Evolutionary conservation across 2,329 filamentous ascomycete species (phyloP).

Genomic region (Orbilia quercus): DNA sequence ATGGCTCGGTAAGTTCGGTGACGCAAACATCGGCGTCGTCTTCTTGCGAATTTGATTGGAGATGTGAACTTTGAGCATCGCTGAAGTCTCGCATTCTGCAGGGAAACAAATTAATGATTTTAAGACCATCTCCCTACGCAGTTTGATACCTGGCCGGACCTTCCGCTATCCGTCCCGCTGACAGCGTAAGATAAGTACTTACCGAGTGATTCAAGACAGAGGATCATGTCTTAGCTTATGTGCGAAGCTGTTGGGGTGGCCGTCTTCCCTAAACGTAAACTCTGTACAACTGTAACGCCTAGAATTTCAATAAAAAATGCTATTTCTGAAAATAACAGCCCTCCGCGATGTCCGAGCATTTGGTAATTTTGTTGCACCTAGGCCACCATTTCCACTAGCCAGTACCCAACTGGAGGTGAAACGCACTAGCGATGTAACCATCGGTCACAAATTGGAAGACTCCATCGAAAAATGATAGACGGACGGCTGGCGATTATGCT

Average conservation of each 20-base stretch:
- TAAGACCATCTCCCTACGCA: conserved; percentile 21
- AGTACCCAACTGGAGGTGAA: conserved; percentile 48
- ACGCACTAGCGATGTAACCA: conserved; percentile 56
- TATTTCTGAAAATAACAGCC: conserved; percentile 10
- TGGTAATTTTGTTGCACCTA: conserved; percentile 41
- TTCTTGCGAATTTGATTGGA: conserved; percentile 27
- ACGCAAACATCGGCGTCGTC: conserved; percentile 31
- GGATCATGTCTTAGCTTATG: conserved; percentile 14
- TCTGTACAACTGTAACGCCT: conserved; percentile 27
- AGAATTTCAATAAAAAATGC: not conserved
- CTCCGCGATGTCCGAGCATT: conserved; percentile 37
- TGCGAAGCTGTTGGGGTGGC: conserved; percentile 6
- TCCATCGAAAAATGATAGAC: conserved; percentile 49
- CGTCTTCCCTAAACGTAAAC: not conserved
- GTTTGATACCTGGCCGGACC: conserved; percentile 33
- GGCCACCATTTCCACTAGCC: conserved; percentile 44
- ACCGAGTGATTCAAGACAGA: conserved; percentile 13
- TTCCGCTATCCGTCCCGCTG: conserved; percentile 44
- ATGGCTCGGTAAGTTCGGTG: conserved; percentile 51
- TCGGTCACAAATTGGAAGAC: conserved; percentile 27
- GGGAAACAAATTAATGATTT: conserved; percentile 28
- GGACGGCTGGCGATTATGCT: conserved; percentile 40
- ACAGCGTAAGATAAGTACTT: conserved; percentile 44
- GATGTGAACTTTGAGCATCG: conserved; percentile 31
- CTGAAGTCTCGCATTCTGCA: conserved; percentile 22